Percentiles rank a stretch among this genome's conserved stretches.
phyloP scores from a whole-genome alignment of 768 basidiomycete genomes.

The Boletus pseudo-olivaceus region DNA sequence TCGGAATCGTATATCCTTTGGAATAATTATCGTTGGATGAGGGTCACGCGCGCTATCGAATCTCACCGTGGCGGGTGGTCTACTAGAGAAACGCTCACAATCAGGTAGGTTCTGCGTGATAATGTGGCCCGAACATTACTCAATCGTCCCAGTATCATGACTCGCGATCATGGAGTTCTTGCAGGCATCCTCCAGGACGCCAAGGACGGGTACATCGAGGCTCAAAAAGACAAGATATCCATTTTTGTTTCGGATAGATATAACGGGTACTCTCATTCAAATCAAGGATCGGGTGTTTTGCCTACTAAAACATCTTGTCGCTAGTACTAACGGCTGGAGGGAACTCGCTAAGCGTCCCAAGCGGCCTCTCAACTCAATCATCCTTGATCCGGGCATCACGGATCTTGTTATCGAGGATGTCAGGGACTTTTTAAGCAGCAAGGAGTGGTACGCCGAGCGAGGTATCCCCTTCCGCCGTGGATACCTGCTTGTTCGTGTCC shows the following conservation, averaged over 20 bases:
- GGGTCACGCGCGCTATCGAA: slow-evolving; percentile 20
- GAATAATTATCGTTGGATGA: slow-evolving; percentile 33
- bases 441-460: slow-evolving; percentile 68
- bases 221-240: slow-evolving; percentile 48
- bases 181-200: slow-evolving; percentile 53
- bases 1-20: slow-evolving; percentile 35
- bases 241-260: slow-evolving; percentile 50
- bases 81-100: slow-evolving; percentile 19
- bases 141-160: slow-evolving; percentile 42
- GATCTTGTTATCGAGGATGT: slow-evolving; percentile 67
- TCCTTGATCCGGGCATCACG: slow-evolving; percentile 66
- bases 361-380: slow-evolving; percentile 62
- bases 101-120: slow-evolving; percentile 15
- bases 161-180: slow-evolving; percentile 44
- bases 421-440: slow-evolving; percentile 63
- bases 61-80: slow-evolving; percentile 16
- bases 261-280: slow-evolving; percentile 29
- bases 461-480: slow-evolving; percentile 83
- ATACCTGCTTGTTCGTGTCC: slow-evolving; percentile 52
- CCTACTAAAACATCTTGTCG: slow-evolving; percentile 1
- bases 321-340: slow-evolving; percentile 44
- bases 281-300: background rate
- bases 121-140: background rate
- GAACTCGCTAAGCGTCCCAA: slow-evolving; percentile 57
- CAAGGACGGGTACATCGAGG: slow-evolving; percentile 47